Evolutionary conservation across 139 green algal species (phyloP), one percentile per base, ranked within the genome.

Genomic region (Tetradesmus obliquus): DNA sequence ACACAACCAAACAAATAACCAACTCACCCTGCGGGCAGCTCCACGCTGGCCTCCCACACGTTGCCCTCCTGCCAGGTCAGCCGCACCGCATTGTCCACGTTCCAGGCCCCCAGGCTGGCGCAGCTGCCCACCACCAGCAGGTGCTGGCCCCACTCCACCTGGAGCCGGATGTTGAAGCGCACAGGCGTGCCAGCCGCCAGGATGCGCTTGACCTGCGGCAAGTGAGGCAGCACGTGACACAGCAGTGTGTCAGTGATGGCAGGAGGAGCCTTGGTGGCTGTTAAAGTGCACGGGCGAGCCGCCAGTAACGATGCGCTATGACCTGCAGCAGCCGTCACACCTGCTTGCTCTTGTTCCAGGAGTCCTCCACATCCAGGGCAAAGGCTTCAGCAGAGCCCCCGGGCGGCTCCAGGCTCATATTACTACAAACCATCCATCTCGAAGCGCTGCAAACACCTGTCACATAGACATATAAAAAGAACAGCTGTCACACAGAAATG

Each of bases 11-110:
- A n/a, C n/a, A n/a, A 45, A 45, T 45, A 1, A 45, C 32, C 32
- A 45, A 45, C 19, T 92, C 84, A 92, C 89, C 89, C 89, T 54
- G 89, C 82, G 3, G 89, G 89, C 89, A 92, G 55, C 54, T 92
- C 87, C 20, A 92, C 88, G 19, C 53, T 54, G 9, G 82, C 54
- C 57, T 86, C 81, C 91, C 91, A 93, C 4, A 91, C 69, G 66
- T 93, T 53, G 13, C 91, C 91, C 80, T 93, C 87, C n/a, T 76
- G 60, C 91, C 91, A 93, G 15, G 84, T 90, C 55, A 93, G 58
- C 51, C 79, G 53, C 80, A 92, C 54, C 4, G 66, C 86, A 69
- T 80, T 79, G 53, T 71, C 71, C 19, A 84, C 86, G 55, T 91
- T 74, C 91, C 91, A 93, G 32, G 20, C 66, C 2, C 91, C 91